Percentiles rank a stretch among this genome's conserved stretches.
Evolutionary conservation across 345 rosid genomes (phyloP).

Genomic region (Euphorbia tirucalli): DNA sequence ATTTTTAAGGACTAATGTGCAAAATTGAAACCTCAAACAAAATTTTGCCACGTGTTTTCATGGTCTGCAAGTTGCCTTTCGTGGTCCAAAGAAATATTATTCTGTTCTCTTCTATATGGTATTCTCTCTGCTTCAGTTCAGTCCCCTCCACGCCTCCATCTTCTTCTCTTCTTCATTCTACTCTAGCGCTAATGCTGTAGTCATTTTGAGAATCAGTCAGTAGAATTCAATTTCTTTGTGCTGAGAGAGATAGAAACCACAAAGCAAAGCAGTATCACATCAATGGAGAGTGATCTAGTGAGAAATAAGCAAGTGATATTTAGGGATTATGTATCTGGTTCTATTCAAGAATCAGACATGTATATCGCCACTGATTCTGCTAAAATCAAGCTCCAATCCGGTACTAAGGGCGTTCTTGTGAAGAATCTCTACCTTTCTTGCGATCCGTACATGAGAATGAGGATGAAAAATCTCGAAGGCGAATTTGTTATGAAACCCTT

Average conservation of each 20-base stretch:
- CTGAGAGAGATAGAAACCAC: neutral
- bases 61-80: too few relatives aligned
- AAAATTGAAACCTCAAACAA: too few relatives aligned
- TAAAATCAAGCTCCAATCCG: neutral
- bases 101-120: too few relatives aligned
- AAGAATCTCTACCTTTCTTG: slow-evolving; percentile 8
- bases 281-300: neutral
- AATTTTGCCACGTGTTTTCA: too few relatives aligned
- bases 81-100: too few relatives aligned
- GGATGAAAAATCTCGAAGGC: neutral
- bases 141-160: too few relatives aligned
- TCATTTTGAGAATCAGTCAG: too few relatives aligned
- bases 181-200: too few relatives aligned
- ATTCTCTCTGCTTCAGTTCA: too few relatives aligned
- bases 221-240: neutral
- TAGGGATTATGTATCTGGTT: neutral
- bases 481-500: neutral
- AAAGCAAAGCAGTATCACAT: neutral
- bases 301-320: slow-evolving; percentile 1
- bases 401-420: neutral
- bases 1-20: too few relatives aligned
- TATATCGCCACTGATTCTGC: neutral
- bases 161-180: too few relatives aligned
- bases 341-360: neutral
- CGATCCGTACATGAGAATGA: slow-evolving; percentile 5